These are phyloP conservation scores for Cucurbita ficifolia DNA, from an alignment of 306 rosid genomes.

Conservation along the genomic window DNA sequence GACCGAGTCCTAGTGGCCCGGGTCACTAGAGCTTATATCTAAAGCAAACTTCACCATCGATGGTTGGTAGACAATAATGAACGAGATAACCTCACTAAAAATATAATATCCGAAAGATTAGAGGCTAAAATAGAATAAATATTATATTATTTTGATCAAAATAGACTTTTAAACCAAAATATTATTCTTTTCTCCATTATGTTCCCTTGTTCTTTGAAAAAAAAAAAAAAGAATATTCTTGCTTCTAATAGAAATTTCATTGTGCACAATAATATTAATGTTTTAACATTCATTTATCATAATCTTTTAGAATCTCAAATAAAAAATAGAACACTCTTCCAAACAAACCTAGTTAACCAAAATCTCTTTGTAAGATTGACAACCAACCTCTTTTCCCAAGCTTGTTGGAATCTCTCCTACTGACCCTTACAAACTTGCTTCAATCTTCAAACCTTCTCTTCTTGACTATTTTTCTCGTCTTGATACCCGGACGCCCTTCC, in stretches of 20 bases:
- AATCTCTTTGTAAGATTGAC: not conserved
- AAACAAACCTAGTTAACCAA: not conserved
- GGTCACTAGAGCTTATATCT: not conserved
- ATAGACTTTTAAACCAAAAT: too few relatives aligned
- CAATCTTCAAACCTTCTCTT: not conserved
- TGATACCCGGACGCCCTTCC: constrained; percentile 62
- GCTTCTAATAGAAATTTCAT: not conserved
- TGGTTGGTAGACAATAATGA: too few relatives aligned
- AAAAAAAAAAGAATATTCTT: not conserved
- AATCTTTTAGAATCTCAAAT: not conserved
- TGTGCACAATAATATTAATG: not conserved
- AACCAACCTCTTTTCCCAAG: not conserved
- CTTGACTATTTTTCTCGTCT: constrained; percentile 27
- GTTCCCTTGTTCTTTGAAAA: too few relatives aligned
- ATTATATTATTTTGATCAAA: too few relatives aligned
- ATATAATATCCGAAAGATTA: too few relatives aligned
- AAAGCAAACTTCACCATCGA: not conserved
- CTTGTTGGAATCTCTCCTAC: not conserved
- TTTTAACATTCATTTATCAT: not conserved
- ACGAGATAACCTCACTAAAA: too few relatives aligned
- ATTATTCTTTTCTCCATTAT: too few relatives aligned
- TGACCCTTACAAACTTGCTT: not conserved
- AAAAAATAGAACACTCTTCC: not conserved
- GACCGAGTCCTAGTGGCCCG: constrained; percentile 7
- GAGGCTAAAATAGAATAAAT: too few relatives aligned